Percentiles rank a stretch among this genome's conserved stretches.
Evolutionary conservation across 2,329 filamentous ascomycete genomes (phyloP).

Genomic region (Pseudocercospora ulei): DNA sequence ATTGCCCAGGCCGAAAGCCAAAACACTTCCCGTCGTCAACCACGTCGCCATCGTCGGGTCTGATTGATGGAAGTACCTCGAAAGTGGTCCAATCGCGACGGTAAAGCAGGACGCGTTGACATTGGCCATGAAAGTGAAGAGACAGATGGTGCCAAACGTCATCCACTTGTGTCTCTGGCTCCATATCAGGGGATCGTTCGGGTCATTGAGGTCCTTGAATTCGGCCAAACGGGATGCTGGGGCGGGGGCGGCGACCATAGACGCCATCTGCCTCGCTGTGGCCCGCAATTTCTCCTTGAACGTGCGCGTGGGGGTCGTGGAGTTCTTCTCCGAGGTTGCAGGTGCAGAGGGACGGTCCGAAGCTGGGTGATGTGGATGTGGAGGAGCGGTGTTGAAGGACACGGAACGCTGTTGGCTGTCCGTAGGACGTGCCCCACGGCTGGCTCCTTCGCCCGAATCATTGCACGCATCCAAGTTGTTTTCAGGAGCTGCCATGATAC

Average conservation of each 20-base stretch:
- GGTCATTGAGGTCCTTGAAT: conserved; percentile 13
- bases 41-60: conserved; percentile 24
- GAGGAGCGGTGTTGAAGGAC: too few species aligned
- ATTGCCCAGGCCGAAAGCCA: conserved; percentile 31
- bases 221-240: background rate
- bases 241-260: background rate
- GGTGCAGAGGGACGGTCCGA: too few species aligned
- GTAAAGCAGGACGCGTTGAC: conserved; percentile 37
- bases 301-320: too few species aligned
- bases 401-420: too few species aligned
- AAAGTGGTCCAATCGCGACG: conserved; percentile 32
- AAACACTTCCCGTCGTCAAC: conserved; percentile 28
- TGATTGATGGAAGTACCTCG: conserved; percentile 32
- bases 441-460: too few species aligned
- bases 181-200: conserved; percentile 26
- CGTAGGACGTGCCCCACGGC: too few species aligned
- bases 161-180: conserved; percentile 13
- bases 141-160: conserved; percentile 35
- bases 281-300: background rate
- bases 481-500: too few species aligned
- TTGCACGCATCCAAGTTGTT: too few species aligned
- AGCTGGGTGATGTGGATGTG: too few species aligned
- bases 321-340: too few species aligned
- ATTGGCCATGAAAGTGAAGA: conserved; percentile 37
- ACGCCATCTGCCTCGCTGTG: background rate